Conservation (phyloP, 805 yeast genomes). For the Kazachstania kunashirensis region DNA sequence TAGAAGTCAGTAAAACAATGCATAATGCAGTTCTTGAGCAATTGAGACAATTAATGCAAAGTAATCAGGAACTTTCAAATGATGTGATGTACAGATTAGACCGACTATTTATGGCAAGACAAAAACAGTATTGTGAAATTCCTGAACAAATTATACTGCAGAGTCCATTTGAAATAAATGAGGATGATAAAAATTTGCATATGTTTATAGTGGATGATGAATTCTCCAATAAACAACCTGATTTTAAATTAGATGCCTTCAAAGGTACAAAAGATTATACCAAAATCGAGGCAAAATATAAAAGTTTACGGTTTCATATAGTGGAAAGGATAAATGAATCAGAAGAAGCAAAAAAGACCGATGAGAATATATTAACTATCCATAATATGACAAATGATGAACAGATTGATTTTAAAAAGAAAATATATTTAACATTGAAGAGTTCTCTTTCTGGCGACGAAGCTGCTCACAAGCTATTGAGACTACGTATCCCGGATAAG, state of each 20-base stretch:
- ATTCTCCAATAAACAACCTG: constrained; percentile 11
- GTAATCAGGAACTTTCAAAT: constrained; percentile 32
- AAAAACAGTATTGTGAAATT: constrained; percentile 1
- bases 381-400: constrained; percentile 64
- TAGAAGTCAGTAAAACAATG: constrained; percentile 36
- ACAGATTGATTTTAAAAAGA: constrained; percentile 56
- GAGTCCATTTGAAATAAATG: constrained; percentile 1
- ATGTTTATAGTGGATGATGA: constrained; percentile 6
- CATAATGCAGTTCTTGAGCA: constrained; percentile 46
- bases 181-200: not conserved
- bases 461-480: constrained; percentile 76
- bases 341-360: constrained; percentile 6
- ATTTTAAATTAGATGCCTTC: constrained; percentile 41
- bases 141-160: not conserved
- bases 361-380: not conserved
- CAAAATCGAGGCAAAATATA: constrained; percentile 41
- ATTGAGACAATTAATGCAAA: constrained; percentile 51
- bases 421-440: constrained; percentile 73
- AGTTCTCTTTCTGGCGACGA: constrained; percentile 89
- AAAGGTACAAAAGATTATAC: constrained; percentile 36
- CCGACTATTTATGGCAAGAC: constrained; percentile 40
- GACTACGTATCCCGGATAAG: constrained; percentile 34
- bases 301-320: constrained; percentile 33
- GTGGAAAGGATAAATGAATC: constrained; percentile 12
- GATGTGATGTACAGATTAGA: constrained; percentile 41